phyloP scores from a whole-genome alignment of 805 yeast species.

The Metschnikowia aberdeeniae region DNA sequence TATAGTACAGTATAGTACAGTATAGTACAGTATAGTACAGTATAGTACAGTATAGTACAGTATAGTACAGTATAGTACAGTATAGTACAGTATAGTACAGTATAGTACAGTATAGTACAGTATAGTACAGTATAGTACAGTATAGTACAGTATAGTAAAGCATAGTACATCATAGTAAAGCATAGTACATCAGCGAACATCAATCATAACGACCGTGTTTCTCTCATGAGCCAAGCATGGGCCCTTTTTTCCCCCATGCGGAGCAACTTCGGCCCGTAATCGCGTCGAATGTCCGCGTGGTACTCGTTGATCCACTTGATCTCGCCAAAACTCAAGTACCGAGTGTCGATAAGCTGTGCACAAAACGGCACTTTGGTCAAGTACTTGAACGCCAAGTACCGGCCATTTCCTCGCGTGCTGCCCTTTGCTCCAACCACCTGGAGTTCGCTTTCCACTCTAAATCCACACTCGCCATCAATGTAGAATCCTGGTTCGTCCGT shows the following conservation, averaged over 20 bases:
- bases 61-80: no score
- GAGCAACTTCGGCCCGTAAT: constrained; percentile 36
- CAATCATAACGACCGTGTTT: constrained; percentile 45
- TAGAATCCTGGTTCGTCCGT: constrained; percentile 96
- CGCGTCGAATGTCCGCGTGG: constrained; percentile 30
- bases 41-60: no score
- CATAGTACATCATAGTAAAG: no score
- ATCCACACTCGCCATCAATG: constrained; percentile 84
- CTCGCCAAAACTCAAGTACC: constrained; percentile 28
- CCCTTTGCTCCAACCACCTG: constrained; percentile 49
- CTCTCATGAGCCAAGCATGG: constrained; percentile 65
- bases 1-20: no score
- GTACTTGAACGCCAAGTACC: constrained; percentile 36
- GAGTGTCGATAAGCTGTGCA: constrained; percentile 30
- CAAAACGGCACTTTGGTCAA: constrained; percentile 42
- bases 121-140: no score
- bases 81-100: no score
- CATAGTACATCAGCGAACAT: no score
- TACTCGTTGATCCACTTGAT: constrained; percentile 38
- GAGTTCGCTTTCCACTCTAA: constrained; percentile 84
- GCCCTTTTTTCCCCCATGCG: constrained; percentile 56
- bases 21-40: no score
- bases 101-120: no score
- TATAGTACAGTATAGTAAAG: no score
- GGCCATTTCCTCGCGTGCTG: constrained; percentile 24